Base-by-base conservation (phyloP, 2,329 filamentous ascomycete species). In the Scorias spongiosa region DNA sequence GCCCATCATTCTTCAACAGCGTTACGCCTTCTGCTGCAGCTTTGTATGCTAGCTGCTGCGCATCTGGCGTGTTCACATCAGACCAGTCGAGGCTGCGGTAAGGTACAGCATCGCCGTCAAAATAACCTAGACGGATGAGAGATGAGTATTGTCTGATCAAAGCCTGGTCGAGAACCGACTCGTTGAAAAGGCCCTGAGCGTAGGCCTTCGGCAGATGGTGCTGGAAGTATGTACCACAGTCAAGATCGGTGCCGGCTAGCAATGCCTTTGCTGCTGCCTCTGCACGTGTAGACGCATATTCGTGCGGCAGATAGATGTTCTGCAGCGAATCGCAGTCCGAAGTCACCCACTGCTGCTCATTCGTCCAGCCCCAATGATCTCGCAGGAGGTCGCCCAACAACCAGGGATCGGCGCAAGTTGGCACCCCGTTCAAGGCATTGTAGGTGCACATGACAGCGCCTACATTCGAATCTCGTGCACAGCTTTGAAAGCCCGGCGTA, bases 371-470 rank as follows among this genome's bases (percentile, higher is more conserved):
- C 75, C 79, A 84, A 52, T 77, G 73, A 39, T 80, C 71, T 1
- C 80, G 69, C 2, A 84, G 66, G 11, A 84, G 65, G 0, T 72
- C 72, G 48, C 78, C 67, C 30, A 83, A 65, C 1, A 84, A 66
- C 49, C 77, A 84, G 0, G 67, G 64, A 49, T 75, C 74, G 0
- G 76, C 75, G 50, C 80, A 84, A 2, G 76, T 70, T 0, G 80
- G 79, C 0, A 76, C 68, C 0, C 80, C 80, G 45, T 84, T 81
- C 36, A 84, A 66, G 0, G 76, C 64, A 49, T 83, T 78, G 56
- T 76, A 78, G 12, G 66, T 39, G 71, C 75, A 57, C 78, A 81
- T 56, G 69, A 68, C 63, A 14, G 57, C 68, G 5, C 64, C 65
- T 15, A 67, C 66, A 34, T 66, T 64, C 1, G 63, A 61, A 46